Evolutionary conservation across 2,329 filamentous ascomycete genomes (phyloP), one percentile per base, ranked within the genome.

Genomic region (Ophiostoma novo-ulmi): DNA sequence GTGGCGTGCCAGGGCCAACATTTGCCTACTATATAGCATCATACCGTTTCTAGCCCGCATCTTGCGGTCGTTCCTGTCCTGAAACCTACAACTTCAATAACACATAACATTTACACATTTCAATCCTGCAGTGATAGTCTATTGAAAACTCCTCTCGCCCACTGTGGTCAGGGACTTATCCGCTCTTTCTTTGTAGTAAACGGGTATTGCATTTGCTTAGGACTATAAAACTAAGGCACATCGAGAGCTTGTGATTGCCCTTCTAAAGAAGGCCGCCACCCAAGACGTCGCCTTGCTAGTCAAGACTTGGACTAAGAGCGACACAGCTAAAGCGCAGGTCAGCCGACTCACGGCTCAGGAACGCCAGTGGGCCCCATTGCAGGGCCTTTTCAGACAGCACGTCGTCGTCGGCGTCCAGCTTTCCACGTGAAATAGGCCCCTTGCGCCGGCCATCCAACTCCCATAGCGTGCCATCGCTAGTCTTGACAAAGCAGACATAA

Each of bases 401-500:
- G 79, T 94, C 91, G 78, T 93, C 91, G 52, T 84, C 83, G 1
- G 80, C 79, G 0, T 76, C 82, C 69, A 94, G 78, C 63, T 80
- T 76, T 0, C 89, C 90, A 35, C 85, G 78, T 58, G 80, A 77
- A 39, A 88, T 80, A 8, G 87, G 87, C 0, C 86, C 87, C 78
- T 87, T 88, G 70, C 84, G 77, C 68, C 86, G 80, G 3, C 86
- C 86, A 75, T 88, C 86, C 13, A 88, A 82, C 81, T 88, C 86
- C 85, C 85, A 88, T 52, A 88, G 76, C 14, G 78, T 85, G 70
- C 89, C 89, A 78, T 91, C 88, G 69, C 80, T 81, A 41, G 83
- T 83, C 82, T 94, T 95, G 69, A 95, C 91, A 80, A 98, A 99
- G 77, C 92, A 95, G 66, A 98, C 94, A 78, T 97, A 98, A 82